A percentile compares a stretch with the other conserved stretches of the same genome.
These are phyloP conservation scores for Larix kaempferi DNA, from an alignment of 75 land plant species.

Conservation along the genomic window DNA sequence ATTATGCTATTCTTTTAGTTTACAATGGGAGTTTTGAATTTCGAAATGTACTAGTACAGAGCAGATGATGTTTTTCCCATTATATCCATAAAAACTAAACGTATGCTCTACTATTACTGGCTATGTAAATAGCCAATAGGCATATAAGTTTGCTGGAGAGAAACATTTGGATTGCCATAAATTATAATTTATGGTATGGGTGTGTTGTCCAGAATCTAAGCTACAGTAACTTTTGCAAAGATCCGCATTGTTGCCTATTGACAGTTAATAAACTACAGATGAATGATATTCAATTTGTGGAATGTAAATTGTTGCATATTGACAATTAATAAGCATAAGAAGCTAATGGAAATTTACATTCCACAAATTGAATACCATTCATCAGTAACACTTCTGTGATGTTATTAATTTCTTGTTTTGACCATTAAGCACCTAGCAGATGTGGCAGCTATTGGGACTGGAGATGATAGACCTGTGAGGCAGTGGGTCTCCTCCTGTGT, in stretches of 20 bases:
- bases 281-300: too few species aligned
- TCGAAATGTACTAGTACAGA: too few species aligned
- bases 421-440: neutral
- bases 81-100: too few species aligned
- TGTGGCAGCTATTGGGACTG: too few species aligned
- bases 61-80: too few species aligned
- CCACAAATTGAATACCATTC: neutral
- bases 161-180: neutral
- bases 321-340: neutral
- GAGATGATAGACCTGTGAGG: too few species aligned
- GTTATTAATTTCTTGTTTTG: neutral
- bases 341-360: neutral
- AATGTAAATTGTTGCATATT: neutral
- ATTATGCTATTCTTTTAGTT: neutral
- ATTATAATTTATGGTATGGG: neutral
- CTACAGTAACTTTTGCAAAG: neutral
- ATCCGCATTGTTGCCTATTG: neutral
- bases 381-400: neutral
- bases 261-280: too few species aligned
- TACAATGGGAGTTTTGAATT: slow-evolving; percentile 1
- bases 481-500: too few species aligned
- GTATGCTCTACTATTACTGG: too few species aligned
- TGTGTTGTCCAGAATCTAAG: neutral
- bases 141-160: neutral
- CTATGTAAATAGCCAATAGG: too few species aligned